A percentile compares a stretch with the other conserved stretches of the same genome.
Evolutionary conservation across 139 green algal species (phyloP).

Genomic region (Spirogloea muscicola): DNA sequence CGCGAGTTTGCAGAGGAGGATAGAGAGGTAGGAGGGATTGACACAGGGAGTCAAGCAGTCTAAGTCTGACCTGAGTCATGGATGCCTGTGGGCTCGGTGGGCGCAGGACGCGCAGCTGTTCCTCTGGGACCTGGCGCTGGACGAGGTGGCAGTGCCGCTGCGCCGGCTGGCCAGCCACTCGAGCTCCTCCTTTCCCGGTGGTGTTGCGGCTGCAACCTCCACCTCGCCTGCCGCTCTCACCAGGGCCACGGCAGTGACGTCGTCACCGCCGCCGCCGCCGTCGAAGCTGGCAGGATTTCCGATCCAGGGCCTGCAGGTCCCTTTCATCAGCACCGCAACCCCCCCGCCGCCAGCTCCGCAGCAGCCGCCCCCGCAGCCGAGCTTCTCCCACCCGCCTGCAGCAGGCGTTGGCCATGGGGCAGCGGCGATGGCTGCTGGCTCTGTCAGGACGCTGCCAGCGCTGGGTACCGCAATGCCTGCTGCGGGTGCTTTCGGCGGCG

Average conservation of each 20-base stretch:
- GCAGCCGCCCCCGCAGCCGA: neutral
- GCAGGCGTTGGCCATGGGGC: slow-evolving; percentile 14
- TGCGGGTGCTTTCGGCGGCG: neutral
- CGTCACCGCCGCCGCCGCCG: neutral
- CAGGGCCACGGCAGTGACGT: neutral
- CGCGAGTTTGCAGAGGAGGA: too few relatives aligned
- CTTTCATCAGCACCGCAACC: neutral
- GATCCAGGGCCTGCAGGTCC: neutral
- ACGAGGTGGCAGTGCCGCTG: slow-evolving; percentile 46
- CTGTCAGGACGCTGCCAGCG: neutral
- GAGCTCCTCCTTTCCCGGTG: neutral
- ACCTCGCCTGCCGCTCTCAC: neutral
- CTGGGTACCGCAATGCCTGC: neutral
- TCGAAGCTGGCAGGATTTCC: too few relatives aligned
- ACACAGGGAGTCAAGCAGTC: too few relatives aligned
- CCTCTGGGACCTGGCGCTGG: slow-evolving; percentile 77
- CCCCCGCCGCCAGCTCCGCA: neutral
- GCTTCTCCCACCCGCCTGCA: neutral
- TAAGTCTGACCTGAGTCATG: too few relatives aligned
- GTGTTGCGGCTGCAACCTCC: neutral
- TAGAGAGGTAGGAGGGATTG: too few relatives aligned
- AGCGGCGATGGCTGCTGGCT: neutral
- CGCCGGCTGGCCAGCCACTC: neutral
- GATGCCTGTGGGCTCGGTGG: too few relatives aligned
- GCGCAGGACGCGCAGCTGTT: slow-evolving; percentile 75